Percentiles rank a stretch among this genome's conserved stretches.
Conservation (phyloP, 306 rosid species). For the Alnus glutinosa region DNA sequence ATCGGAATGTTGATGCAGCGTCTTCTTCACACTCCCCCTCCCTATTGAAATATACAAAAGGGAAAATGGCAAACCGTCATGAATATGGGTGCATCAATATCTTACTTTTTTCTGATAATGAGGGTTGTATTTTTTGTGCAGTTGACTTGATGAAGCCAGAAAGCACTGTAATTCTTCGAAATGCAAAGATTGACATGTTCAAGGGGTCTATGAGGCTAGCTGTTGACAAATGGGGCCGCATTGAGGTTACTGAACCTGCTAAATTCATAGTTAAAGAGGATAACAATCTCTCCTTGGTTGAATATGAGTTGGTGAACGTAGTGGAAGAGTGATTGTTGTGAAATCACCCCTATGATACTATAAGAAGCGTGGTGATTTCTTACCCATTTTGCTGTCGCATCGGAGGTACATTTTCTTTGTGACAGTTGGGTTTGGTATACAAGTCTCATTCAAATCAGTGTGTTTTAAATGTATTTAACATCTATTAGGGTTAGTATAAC, state of each 20-base stretch:
- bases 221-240: conserved; percentile 53
- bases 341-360: neutral
- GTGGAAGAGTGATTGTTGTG: conserved; percentile 35
- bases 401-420: neutral
- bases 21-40: neutral
- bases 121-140: conserved; percentile 17
- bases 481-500: neutral
- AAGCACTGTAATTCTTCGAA: conserved; percentile 46
- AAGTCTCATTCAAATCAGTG: neutral
- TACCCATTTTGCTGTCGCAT: neutral
- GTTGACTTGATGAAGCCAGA: conserved; percentile 50
- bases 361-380: neutral
- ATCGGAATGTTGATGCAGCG: neutral
- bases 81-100: neutral
- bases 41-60: neutral
- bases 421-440: conserved; percentile 1
- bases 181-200: conserved; percentile 54
- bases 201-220: conserved; percentile 53
- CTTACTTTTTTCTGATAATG: neutral
- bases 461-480: neutral
- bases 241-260: conserved; percentile 46
- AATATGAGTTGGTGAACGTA: conserved; percentile 50
- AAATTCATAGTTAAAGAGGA: conserved; percentile 47
- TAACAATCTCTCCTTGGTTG: conserved; percentile 46
- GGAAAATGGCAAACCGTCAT: no score